These are phyloP conservation scores for Carpinus viminea DNA, from an alignment of 306 rosid genomes.

Conservation along the genomic window DNA sequence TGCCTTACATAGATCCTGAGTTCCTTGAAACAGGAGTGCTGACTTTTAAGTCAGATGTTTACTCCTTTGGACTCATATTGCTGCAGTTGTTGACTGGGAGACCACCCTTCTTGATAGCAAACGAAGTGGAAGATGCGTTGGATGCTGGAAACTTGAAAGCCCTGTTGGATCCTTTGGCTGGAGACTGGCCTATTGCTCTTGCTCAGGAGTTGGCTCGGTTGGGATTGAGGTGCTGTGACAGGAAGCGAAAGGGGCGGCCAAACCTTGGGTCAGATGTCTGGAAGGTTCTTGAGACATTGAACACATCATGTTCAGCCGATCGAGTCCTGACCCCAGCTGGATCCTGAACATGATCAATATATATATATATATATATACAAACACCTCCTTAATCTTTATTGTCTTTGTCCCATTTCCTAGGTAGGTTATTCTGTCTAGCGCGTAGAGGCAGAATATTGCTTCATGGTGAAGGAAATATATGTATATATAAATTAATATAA, in stretches of 20 bases:
- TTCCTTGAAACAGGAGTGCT: constrained; percentile 45
- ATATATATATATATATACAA: neutral
- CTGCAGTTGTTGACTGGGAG: constrained; percentile 46
- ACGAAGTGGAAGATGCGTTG: constrained; percentile 39
- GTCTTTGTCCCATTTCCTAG: neutral
- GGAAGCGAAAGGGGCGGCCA: constrained; percentile 43
- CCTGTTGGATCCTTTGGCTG: constrained; percentile 51
- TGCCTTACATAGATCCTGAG: constrained; percentile 55
- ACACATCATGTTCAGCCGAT: constrained; percentile 25
- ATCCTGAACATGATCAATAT: neutral
- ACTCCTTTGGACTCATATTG: constrained; percentile 51
- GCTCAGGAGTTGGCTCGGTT: constrained; percentile 49
- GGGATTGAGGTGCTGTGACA: constrained; percentile 52
- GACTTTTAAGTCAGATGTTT: constrained; percentile 51
- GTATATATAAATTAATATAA: too few species aligned
- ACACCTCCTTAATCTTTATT: neutral
- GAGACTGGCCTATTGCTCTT: constrained; percentile 55
- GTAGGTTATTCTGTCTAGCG: too few species aligned
- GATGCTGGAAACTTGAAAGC: constrained; percentile 38
- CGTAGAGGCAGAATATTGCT: too few species aligned
- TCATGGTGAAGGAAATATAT: too few species aligned
- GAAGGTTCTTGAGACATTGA: constrained; percentile 59
- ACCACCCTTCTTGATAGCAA: constrained; percentile 37
- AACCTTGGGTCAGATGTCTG: constrained; percentile 50
- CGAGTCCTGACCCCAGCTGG: neutral